Base-by-base conservation (phyloP, 805 yeast species). In the Candida nanaspora region DNA sequence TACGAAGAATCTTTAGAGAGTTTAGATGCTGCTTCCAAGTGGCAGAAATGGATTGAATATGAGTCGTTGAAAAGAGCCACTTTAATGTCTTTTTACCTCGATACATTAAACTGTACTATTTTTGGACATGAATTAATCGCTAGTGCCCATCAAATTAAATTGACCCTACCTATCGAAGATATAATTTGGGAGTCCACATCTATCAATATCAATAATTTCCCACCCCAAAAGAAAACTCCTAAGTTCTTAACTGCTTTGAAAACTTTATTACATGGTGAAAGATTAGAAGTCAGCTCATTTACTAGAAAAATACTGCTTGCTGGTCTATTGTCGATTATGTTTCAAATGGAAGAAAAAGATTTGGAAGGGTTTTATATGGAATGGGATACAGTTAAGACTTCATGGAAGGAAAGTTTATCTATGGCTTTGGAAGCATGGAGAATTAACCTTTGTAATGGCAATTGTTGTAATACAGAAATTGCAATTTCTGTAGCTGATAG, bases 41-140 rank as follows among this genome's bases (percentile, higher is more conserved):
- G 71, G 68, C 47, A 68, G 58, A 63, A 69, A 44, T 83, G 91
- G 91, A 78, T 83, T 14, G 82, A 80, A 35, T 74, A 74, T 33
- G 93, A 83, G 53, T 70, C 76, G 39, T 64, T 80, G 65, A 83
- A 83, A 51, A 61, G 93, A 43, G 68, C 80, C 0, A 82, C 87
- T 0, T 70, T 80, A 39, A 72, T 81, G 72, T 84, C 86, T 1
- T 83, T 83, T 52, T 79, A 78, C 49, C 61, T 80, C 40, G 93
- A 83, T 55, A 74, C 78, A 1, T 68, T 78, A 2, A 86, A 84
- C 61, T 79, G 82, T 28, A 72, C 78, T 10, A 70, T 82, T 36
- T 84, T 78, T 54, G 78, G 87, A 4, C 88, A 83, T 55, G 68
- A 78, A 39, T 57, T 69, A 27, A 55, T 72, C 35, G 63, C 70